These are phyloP conservation scores for Claviceps sorghi DNA, from an alignment of 2,329 filamentous ascomycete genomes.

Conservation along the genomic window DNA sequence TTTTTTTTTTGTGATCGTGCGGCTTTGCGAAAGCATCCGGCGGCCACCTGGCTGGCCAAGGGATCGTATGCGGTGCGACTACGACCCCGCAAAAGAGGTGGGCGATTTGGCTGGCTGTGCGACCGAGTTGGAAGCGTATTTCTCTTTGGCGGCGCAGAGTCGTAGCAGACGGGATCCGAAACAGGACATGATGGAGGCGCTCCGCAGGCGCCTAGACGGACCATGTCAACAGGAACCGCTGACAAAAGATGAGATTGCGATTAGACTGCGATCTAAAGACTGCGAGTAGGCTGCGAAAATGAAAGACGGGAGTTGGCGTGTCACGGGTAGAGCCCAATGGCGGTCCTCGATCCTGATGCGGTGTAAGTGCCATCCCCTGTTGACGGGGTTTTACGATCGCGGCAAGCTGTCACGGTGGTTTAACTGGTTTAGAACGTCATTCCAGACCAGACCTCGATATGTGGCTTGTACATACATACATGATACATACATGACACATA, in stretches of 20 bases:
- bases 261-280: not conserved
- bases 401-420: not conserved
- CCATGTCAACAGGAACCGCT: not conserved
- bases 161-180: constrained; percentile 2
- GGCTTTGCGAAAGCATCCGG: not conserved
- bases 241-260: not conserved
- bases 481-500: too few species aligned
- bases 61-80: constrained; percentile 9
- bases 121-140: not conserved
- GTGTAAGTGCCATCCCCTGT: not conserved
- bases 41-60: not conserved
- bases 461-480: not conserved
- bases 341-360: not conserved
- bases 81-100: constrained; percentile 7
- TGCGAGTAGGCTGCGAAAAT: too few species aligned
- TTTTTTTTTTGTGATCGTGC: not conserved
- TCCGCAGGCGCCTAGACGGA: constrained; percentile 1
- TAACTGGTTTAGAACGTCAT: not conserved
- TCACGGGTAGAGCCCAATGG: constrained; percentile 1
- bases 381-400: constrained; percentile 1
- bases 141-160: constrained; percentile 2
- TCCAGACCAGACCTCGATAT: not conserved
- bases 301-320: not conserved
- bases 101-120: constrained; percentile 1
- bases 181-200: not conserved